Base-by-base conservation (phyloP, 208 protist genomes). In the Leishmania tarentolae region DNA sequence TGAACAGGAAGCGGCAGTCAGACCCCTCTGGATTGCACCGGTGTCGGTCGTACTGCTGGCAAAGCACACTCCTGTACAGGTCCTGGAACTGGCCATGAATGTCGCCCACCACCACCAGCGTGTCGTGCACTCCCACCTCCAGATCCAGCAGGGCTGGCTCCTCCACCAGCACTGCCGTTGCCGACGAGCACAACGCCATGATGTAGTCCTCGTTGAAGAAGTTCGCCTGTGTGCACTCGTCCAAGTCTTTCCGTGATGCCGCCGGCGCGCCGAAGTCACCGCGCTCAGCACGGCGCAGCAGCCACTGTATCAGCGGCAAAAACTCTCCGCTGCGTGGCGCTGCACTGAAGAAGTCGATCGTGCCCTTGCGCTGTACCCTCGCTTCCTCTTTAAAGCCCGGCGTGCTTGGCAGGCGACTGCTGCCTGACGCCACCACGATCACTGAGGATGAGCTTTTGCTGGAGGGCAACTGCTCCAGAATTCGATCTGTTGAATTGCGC, bases 1-100 rank as follows among this genome's bases (percentile, higher is more conserved):
- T 91, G 91, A 99, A 99, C 40, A 99, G 91, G 76, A 95, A 94
- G 73, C 75, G 86, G 47, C 86, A 46, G 75, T 84, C 75, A 42
- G 78, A 66, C 7, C 81, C 78, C n/a, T 78, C 66, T 1, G 72
- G 70, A 78, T 83, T 83, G 76, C 61, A 84, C 28, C 66, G 87
- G 73, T 47, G 92, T 73, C 50, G 89, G 87, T 70, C 93, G 91
- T 74, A 90, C 95, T 47, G 84, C 86, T 71, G 88, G 83, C 84
- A 81, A 37, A 97, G 86, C 76, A 97, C 84, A 61, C 83, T 86
- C 46, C 68, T 78, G 86, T 87, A 84, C n/a, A 97, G 81, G 76
- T 95, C 93, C 52, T 84, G 81, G 78, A 97, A 91, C 79, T 96
- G 88, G 42, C 94, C 94, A 80, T 96, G 92, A 69, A 96, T 90